Base-by-base conservation (phyloP, 1,284 basidiomycete species). In the Ceratobasidium sp. region DNA sequence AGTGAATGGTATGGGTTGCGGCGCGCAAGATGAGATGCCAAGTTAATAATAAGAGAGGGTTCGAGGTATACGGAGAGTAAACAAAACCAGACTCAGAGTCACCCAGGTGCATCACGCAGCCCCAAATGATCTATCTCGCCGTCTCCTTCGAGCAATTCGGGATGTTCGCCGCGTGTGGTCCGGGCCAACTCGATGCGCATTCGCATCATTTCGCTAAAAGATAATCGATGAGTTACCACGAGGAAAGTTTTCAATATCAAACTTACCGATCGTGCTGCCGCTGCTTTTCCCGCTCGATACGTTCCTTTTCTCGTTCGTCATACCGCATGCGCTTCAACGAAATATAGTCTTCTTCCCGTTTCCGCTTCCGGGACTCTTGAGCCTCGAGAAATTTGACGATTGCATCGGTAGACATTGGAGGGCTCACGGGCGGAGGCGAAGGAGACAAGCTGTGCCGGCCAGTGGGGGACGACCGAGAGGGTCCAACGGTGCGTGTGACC, bases 121-220 rank as follows among this genome's bases (percentile, higher is more conserved):
- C 64, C 64, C 64, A 67, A 67, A 47, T 67, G 69, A 49, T 70
- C 69, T 47, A 60, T 32, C 42, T 70, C 69, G 58, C 27, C 29
- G 31, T 70, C 69, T 55, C 64, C 69, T 38, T 70, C 64, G 34
- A 65, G 17, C n/a, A 54, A 29, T 31, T 67, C 64, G 25, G 49
- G 34, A 49, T 57, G 20, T 50, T 54, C 49, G 20, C 54, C 69
- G 13, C 72, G 70, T 34, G 65, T 42, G 38, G 72, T 70, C 22
- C 70, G 73, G 13, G 70, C 68, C 20, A 73, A 67, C 35, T 74
- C 64, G 45, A 74, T 73, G 45, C 70, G 68, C 53, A 74, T 43
- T 35, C 68, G 65, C 69, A 74, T 57, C 71, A 74, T 72, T 20
- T 74, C 73, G n/a, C 72, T 65, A 53, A 42, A 7, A 20, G n/a